A percentile compares a stretch with the other conserved stretches of the same genome.
phyloP scores from a whole-genome alignment of 495 filamentous ascomycete species.

The Aspergillus bridgeri region DNA sequence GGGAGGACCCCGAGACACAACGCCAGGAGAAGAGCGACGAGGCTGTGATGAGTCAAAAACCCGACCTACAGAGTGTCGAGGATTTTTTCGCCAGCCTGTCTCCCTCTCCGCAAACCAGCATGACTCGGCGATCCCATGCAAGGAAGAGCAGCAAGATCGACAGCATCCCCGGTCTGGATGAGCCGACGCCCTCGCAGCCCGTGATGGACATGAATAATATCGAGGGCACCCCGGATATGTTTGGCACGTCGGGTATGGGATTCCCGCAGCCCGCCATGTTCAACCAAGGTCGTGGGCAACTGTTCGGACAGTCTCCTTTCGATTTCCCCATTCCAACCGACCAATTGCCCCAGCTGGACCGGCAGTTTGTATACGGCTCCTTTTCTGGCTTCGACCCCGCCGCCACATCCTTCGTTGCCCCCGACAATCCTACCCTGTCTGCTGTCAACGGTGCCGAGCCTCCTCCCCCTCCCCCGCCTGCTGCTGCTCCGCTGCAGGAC shows the following conservation, averaged over 20 bases:
- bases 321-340: conserved; percentile 41
- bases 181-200: conserved; percentile 29
- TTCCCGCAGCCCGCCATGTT: conserved; percentile 41
- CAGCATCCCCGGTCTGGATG: conserved; percentile 23
- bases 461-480: neutral
- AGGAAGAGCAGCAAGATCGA: conserved; percentile 36
- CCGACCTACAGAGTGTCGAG: conserved; percentile 88
- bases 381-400: conserved; percentile 62
- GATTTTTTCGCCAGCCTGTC: conserved; percentile 89
- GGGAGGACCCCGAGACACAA: conserved; percentile 70
- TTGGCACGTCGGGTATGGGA: conserved; percentile 38
- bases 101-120: conserved; percentile 52
- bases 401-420: conserved; percentile 26
- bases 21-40: conserved; percentile 73
- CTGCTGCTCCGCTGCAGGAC: conserved; percentile 9
- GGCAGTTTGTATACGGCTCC: conserved; percentile 74
- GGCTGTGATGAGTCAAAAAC: conserved; percentile 76
- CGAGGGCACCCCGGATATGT: conserved; percentile 32
- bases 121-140: conserved; percentile 38
- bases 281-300: conserved; percentile 31
- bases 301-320: conserved; percentile 37
- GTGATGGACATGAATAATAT: conserved; percentile 35
- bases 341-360: conserved; percentile 61
- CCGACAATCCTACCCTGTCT: conserved; percentile 27
- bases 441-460: conserved; percentile 25